Conservation (phyloP, 345 rosid species). For the Eucalyptus polybractea region DNA sequence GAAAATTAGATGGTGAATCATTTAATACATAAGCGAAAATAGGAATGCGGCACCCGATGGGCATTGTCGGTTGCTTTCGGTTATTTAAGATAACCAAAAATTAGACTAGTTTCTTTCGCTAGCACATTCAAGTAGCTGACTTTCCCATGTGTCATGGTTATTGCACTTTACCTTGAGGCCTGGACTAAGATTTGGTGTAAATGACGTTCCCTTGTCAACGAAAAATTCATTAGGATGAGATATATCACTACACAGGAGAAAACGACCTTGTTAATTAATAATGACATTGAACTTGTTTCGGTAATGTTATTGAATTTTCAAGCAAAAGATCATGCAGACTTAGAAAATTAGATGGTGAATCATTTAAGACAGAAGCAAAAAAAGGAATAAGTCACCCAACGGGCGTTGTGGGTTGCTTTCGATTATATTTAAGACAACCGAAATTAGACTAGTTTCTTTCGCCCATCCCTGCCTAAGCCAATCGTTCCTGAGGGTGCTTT, state of each 20-base stretch:
- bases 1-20: neutral
- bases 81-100: neutral
- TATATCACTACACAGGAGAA: neutral
- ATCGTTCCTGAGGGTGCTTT: neutral
- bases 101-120: neutral
- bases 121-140: neutral
- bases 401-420: neutral
- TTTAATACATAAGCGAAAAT: neutral
- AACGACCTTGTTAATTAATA: neutral
- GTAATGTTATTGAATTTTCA: neutral
- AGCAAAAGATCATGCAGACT: neutral
- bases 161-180: neutral
- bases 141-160: neutral
- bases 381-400: neutral
- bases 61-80: neutral
- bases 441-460: neutral
- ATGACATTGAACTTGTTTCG: neutral
- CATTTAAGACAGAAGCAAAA: neutral
- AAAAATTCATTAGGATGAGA: neutral
- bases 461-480: neutral
- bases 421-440: neutral
- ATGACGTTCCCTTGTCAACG: neutral
- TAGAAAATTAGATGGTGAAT: neutral
- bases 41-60: neutral
- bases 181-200: neutral